Base-by-base conservation (phyloP, 331 rosid species). In the Spiraea crenata region DNA sequence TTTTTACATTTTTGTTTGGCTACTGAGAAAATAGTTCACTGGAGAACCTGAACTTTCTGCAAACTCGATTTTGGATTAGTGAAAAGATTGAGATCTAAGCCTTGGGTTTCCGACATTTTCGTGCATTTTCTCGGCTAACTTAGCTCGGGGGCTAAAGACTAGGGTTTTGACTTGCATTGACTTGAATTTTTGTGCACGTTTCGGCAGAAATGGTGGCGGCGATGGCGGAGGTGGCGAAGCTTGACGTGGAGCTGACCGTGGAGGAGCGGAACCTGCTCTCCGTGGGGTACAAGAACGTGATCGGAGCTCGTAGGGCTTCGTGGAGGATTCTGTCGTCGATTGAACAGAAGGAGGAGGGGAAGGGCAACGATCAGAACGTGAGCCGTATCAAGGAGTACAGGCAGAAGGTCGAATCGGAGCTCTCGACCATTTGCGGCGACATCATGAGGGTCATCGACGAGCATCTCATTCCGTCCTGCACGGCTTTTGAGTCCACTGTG, bases 241-340 rank as follows among this genome's bases (percentile, higher is more conserved):
- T 84, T 39, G 63, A 82, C 64, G 86, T 85, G 63, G 92, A 87
- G 59, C 77, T 87, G 75, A 87, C 83, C 4, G 74, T 84, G 4
- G 92, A 87, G 69, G 92, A 87, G 86, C 52, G 92, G 35, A 87
- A 87, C 76, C 87, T 84, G 50, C 80, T 87, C 2, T 87, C 89
- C 6, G 87, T 87, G 20, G 89, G 87, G 45, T 87, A 85, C 83
- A 87, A 84, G 80, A 85, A 84, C 39, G 80, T 82, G 31, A 83
- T 87, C 12, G 92, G 89, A 39, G 87, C 89, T 55, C 84, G 85
- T 46, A 76, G 92, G 55, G 89, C 89, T 19, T 85, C 92, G 4
- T 87, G 92, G 92, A 85, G 92, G 80, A 85, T 87, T 10, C 67
- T 87, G 6, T 84, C 87, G 6, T 87, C 89, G 17, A 80, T 87